Evolutionary conservation across 2,329 filamentous ascomycete species (phyloP), one percentile per base, ranked within the genome.

Genomic region (Diaporthe vaccinii): DNA sequence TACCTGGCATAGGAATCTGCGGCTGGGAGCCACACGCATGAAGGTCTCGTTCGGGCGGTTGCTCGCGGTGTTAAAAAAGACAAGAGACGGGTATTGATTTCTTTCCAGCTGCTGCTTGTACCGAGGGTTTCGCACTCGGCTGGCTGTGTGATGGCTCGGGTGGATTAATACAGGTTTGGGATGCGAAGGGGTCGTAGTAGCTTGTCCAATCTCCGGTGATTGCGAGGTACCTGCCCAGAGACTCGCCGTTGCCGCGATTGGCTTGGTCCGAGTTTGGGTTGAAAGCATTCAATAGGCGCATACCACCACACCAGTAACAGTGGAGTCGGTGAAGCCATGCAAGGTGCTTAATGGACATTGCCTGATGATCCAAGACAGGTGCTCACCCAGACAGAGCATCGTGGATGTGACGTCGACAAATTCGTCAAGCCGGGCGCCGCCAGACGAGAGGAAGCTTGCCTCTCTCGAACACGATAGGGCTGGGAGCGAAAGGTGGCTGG

Each of bases 281-380:
- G 46, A 53, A 69, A 41, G 36, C n/a, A 55, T 17, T 53, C 65
- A 55, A 55, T 69, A 41, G 49, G 49, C 49, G 65, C 65, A 69
- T 69, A 36, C 34, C 65, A 69, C 65, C 65, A 69, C 65, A 69
- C 65, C 65, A 55, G 49, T 22, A 39, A 22, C 25, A 39, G 44
- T 68, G 46, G 49, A 46, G 65, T 55, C 34, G 15, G 65, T 41
- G 49, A 69, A 34, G 49, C 28, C 22, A 55, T 69, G 46, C 65
- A 69, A 69, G 65, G 65, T 69, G 65, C 65, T 69, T 41, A 39
- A 69, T 69, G 22, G 49, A 25, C 25, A 55, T 39, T 41, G 65
- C 46, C 34, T 39, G 49, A 55, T 41, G n/a, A 8, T 28, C 22
- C 34, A 69, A 49, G 65, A 28, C 8, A 41, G 49, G 28, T 22